Evolutionary conservation across 1,139 yeast species (phyloP), one percentile per base, ranked within the genome.

Genomic region (Yamadazyma atlantica): DNA sequence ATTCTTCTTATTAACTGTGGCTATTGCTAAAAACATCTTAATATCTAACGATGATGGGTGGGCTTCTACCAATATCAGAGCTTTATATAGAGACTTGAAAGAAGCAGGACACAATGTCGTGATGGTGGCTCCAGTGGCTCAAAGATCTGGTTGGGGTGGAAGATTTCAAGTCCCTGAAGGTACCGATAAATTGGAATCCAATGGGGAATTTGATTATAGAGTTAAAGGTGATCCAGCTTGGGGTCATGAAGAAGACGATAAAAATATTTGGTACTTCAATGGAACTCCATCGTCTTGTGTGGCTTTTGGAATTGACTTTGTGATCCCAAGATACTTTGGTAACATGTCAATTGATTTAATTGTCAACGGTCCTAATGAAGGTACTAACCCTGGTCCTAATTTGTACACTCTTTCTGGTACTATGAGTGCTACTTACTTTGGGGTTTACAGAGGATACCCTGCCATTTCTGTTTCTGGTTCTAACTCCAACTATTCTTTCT

Each of bases 31-130:
- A 55, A 77, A 70, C 60, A 77, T 78, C 49, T 57, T 78, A 40
- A 64, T 78, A 43, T 69, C 82, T 48, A 78, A 78, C 52, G 85
- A 78, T 58, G 85, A 78, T 52, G 73, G 79, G 26, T 78, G 78
- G 78, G 72, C 71, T 17, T 61, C 82, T 23, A 76, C 82, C 42
- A 76, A 77, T 58, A 73, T 78, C 55, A 73, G 83, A 60, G 82
- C 83, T 28, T 59, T 79, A 29, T 78, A 78, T 69, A 63, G 70
- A 49, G 75, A 67, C 43, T 67, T 78, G 55, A 73, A 67, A 49
- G 63, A 57, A 12, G 82, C 78, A 15, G 83, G 82, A 26, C 79
- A 78, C 58, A 64, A 66, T 34, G 83, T 78, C 38, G 62, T 71
- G 44, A 49, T 77, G 52, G 78, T 75, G 38, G 82, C 84, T 16